Base-by-base conservation (phyloP, 805 yeast genomes). In the Yarrowia bubula region DNA sequence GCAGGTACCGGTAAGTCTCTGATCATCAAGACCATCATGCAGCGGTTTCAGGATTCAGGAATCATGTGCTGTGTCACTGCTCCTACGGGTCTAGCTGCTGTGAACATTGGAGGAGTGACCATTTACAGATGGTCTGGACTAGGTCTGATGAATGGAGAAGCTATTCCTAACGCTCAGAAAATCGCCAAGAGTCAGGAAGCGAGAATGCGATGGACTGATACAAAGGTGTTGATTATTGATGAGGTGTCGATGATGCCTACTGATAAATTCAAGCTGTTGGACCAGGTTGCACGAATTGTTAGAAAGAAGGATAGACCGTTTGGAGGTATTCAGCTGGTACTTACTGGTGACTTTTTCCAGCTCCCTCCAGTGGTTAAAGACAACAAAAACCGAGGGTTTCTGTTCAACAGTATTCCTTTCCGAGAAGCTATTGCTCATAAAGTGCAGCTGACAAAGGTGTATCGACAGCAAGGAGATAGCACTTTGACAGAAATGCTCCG, bases 1-100 rank as follows among this genome's bases (percentile, higher is more conserved):
- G 99, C 99, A 0, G 99, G 99, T 71, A 95, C 99, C 0, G 99
- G 99, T 72, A 95, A 95, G 74, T 93, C 99, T 2, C 86, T 91
- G 8, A 77, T 95, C 18, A 77, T 93, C 64, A 81, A 83, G 63
- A 84, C 84, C 42, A 77, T 95, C 22, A 89, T 93, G 13, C 9
- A 72, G 76, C 15, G 76, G 78, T n/a, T 76, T 90, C 43, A 58
- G 65, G 32, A 73, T 73, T 38, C 66, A 69, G 1, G 76, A 80
- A 47, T 80, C 32, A 71, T 76, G 10, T 70, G 70, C 55, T 96
- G 97, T 72, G 77, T 92, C 5, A 89, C 97, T 1, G 98, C 97
- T 0, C 89, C 97, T 0, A 92, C 98, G 0, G 98, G 97, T 1
- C 76, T 92, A 67, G 97, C 97, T 0, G 97, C 96, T 0, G 85